Evolutionary conservation across 768 basidiomycete genomes (phyloP), one percentile per base, ranked within the genome.

Genomic region (Strobilomyces confusus): DNA sequence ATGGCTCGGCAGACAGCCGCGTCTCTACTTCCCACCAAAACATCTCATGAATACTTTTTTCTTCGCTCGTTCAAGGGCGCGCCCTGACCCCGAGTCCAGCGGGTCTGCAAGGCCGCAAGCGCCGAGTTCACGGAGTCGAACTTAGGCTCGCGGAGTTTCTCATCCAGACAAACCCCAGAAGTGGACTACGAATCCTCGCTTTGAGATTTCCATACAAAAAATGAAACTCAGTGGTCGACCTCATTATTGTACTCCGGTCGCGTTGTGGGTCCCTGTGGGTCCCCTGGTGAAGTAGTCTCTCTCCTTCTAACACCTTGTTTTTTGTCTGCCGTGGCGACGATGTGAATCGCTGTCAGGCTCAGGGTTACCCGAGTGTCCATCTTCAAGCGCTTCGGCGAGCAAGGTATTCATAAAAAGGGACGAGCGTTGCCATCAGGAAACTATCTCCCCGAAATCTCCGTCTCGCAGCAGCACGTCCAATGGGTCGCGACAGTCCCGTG

Each of bases 211-310:
- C 32, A 26, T 32, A 15, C 20, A 19, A 8, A 13, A 23, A 15
- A 50, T 34, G 51, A 52, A 34, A 44, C 41, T 17, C n/a, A n/a
- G n/a, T n/a, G 43, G 41, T 49, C 15, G 17, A 36, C 13, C 36
- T 48, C 29, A 29, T 15, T 57, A 49, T 65, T 67, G 51, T 65
- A 44, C 42, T 55, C 42, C 45, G 48, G 59, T 61, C 26, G 44
- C 36, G 7, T 1, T 61, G 63, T 64, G 51, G 62, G 62, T 56
- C 64, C 52, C 19, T 59, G 62, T 67, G 11, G 65, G 59, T 59
- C 59, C 63, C 42, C 23, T 44, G 19, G 32, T 9, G 30, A 36
- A 25, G 11, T 44, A 5, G 12, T 43, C 14, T 23, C 15, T 50
- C 47, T 38, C 17, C 45, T 14, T 45, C 44, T 34, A 25, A 12